These are phyloP conservation scores for Diutina scorzettiae DNA, from an alignment of 1,139 yeast genomes.

Conservation along the genomic window DNA sequence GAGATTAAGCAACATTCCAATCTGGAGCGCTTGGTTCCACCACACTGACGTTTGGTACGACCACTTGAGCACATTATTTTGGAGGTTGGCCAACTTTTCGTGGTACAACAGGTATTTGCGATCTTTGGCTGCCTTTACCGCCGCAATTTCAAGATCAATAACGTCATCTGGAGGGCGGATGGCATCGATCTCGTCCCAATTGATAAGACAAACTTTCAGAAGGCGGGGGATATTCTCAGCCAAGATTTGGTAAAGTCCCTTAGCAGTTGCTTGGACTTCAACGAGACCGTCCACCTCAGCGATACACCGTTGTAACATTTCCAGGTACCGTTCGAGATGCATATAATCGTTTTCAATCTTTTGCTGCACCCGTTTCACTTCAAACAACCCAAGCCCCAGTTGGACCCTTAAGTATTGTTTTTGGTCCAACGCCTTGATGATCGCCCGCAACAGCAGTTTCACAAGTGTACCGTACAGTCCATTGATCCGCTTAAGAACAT, in stretches of 20 bases:
- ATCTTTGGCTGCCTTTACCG: slow-evolving; percentile 48
- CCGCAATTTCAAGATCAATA: slow-evolving; percentile 43
- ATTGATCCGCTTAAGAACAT: slow-evolving; percentile 60
- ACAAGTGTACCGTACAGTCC: slow-evolving; percentile 53
- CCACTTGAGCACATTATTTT: slow-evolving; percentile 28
- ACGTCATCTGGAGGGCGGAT: slow-evolving; percentile 56
- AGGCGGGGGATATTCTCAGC: slow-evolving; percentile 42
- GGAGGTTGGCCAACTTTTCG: slow-evolving; percentile 29
- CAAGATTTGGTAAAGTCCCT: slow-evolving; percentile 36
- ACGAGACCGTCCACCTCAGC: slow-evolving; percentile 36
- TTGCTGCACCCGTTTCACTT: slow-evolving; percentile 38
- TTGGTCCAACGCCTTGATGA: slow-evolving; percentile 33
- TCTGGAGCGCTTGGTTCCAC: slow-evolving; percentile 49
- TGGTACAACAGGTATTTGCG: slow-evolving; percentile 35
- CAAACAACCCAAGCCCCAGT: slow-evolving; percentile 52
- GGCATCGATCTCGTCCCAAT: slow-evolving; percentile 29
- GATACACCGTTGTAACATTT: slow-evolving; percentile 44
- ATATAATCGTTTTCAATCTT: slow-evolving; percentile 48
- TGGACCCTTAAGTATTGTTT: slow-evolving; percentile 42
- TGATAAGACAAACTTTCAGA: slow-evolving; percentile 44
- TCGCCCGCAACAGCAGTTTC: slow-evolving; percentile 30
- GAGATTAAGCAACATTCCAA: slow-evolving; percentile 41
- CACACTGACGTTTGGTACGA: slow-evolving; percentile 43
- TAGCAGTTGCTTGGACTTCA: slow-evolving; percentile 41
- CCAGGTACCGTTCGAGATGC: slow-evolving; percentile 34